Evolutionary conservation across 805 yeast genomes (phyloP).

Genomic region (Wickerhamomyces ciferrii): DNA sequence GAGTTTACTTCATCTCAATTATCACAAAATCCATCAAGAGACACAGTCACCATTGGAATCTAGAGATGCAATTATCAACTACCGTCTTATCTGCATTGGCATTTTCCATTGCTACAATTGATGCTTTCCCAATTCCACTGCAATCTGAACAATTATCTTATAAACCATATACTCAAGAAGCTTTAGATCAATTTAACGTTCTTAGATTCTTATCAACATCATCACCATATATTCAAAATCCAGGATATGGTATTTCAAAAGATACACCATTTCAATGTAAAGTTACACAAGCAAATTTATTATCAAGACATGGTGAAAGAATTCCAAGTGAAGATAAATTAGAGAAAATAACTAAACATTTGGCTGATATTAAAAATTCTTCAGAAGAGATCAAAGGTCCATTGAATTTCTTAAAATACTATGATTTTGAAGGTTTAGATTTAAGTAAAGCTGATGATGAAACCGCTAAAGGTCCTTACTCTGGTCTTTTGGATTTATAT

Average conservation of each 20-base stretch:
- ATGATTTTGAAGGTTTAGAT: conserved; percentile 38
- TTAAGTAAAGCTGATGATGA: conserved; percentile 40
- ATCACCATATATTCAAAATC: conserved; percentile 46
- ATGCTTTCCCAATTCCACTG: not conserved
- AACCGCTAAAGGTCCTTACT: conserved; percentile 43
- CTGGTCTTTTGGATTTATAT: conserved; percentile 46
- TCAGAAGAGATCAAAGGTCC: conserved; percentile 10
- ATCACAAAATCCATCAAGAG: too few species aligned
- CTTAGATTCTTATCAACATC: conserved; percentile 42
- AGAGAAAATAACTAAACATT: conserved; percentile 6
- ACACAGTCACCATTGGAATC: too few species aligned
- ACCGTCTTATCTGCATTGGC: not conserved
- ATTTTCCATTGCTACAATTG: not conserved
- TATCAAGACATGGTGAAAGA: conserved; percentile 57
- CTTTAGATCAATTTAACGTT: conserved; percentile 40
- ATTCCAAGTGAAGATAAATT: conserved; percentile 31
- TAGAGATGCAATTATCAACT: not conserved
- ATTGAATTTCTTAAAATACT: conserved; percentile 27
- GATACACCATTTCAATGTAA: conserved; percentile 45
- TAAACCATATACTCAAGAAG: conserved; percentile 23
- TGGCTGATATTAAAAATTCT: conserved; percentile 33
- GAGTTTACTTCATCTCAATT: too few species aligned
- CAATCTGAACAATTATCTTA: not conserved
- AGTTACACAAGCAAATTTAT: conserved; percentile 48
- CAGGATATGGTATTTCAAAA: conserved; percentile 47